Evolutionary conservation across 768 basidiomycete genomes (phyloP).

Genomic region (Cystobasidium onofrii): DNA sequence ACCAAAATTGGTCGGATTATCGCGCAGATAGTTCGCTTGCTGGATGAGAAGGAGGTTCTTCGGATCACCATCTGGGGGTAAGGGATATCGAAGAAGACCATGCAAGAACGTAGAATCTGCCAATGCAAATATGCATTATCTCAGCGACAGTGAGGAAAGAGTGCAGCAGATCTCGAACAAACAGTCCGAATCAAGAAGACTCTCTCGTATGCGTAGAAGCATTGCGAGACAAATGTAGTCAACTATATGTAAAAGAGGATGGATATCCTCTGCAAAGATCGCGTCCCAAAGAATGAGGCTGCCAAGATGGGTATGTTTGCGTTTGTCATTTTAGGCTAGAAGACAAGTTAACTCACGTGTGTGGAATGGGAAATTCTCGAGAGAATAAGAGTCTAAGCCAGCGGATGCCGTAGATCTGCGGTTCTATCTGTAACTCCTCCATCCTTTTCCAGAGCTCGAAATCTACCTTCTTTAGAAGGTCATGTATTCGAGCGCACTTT

Average conservation of each 20-base stretch:
- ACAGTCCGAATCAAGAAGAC: slow-evolving; percentile 28
- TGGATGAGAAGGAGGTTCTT: slow-evolving; percentile 65
- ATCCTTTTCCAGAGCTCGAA: slow-evolving; percentile 67
- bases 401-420: slow-evolving; percentile 96
- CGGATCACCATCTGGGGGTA: slow-evolving; percentile 47
- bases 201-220: slow-evolving; percentile 85
- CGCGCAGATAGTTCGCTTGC: slow-evolving; percentile 60
- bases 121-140: too few relatives aligned
- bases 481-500: slow-evolving; percentile 72
- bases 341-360: slow-evolving; percentile 47
- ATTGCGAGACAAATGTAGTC: slow-evolving; percentile 88
- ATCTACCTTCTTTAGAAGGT: slow-evolving; percentile 65
- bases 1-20: slow-evolving; percentile 34
- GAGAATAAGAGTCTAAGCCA: slow-evolving; percentile 92
- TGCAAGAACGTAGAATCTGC: slow-evolving; percentile 70
- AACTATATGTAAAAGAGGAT: slow-evolving; percentile 61
- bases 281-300: slow-evolving; percentile 87
- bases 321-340: background rate
- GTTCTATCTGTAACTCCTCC: slow-evolving; percentile 75
- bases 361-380: slow-evolving; percentile 71
- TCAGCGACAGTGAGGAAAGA: too few relatives aligned
- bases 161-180: slow-evolving; percentile 14
- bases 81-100: slow-evolving; percentile 74
- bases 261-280: slow-evolving; percentile 68
- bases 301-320: too few relatives aligned